A percentile compares a stretch with the other conserved stretches of the same genome.
These are phyloP conservation scores for Hyphopichia fennica DNA, from an alignment of 1,139 yeast species.

Conservation along the genomic window DNA sequence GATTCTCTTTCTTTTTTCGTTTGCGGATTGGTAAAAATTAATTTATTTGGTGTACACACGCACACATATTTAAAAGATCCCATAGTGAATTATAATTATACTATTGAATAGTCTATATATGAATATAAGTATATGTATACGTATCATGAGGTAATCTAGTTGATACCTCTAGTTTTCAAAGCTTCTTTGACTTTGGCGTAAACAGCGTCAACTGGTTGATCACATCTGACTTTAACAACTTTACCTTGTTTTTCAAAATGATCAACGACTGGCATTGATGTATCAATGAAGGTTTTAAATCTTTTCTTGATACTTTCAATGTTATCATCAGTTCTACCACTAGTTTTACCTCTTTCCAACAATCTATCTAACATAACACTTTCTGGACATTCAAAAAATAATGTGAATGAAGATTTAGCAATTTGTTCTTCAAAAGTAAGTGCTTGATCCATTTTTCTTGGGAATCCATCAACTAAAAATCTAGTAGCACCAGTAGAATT, in stretches of 20 bases:
- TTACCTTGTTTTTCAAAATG: constrained; percentile 72
- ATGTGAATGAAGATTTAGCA: constrained; percentile 72
- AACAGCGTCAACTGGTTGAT: constrained; percentile 77
- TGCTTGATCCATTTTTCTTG: constrained; percentile 98
- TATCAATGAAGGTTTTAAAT: constrained; percentile 80
- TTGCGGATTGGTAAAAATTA: too few species aligned
- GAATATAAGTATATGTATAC: background rate
- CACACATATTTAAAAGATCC: background rate
- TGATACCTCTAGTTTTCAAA: constrained; percentile 43
- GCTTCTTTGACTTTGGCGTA: constrained; percentile 69
- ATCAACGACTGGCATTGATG: constrained; percentile 93
- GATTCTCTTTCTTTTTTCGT: background rate
- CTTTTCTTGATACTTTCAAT: constrained; percentile 87
- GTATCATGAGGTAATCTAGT: background rate
- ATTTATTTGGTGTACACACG: background rate
- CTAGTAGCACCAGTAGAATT: constrained; percentile 49
- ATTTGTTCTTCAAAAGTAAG: constrained; percentile 81
- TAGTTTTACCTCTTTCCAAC: constrained; percentile 88
- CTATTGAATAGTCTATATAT: background rate
- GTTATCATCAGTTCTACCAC: constrained; percentile 93
- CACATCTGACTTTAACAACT: constrained; percentile 79
- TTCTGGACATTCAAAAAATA: constrained; percentile 95
- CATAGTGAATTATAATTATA: background rate
- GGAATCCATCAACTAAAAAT: constrained; percentile 93
- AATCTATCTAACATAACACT: constrained; percentile 80